These are phyloP conservation scores for Cylindricascospora bacillispora DNA, from an alignment of 1,139 yeast genomes.

Conservation along the genomic window DNA sequence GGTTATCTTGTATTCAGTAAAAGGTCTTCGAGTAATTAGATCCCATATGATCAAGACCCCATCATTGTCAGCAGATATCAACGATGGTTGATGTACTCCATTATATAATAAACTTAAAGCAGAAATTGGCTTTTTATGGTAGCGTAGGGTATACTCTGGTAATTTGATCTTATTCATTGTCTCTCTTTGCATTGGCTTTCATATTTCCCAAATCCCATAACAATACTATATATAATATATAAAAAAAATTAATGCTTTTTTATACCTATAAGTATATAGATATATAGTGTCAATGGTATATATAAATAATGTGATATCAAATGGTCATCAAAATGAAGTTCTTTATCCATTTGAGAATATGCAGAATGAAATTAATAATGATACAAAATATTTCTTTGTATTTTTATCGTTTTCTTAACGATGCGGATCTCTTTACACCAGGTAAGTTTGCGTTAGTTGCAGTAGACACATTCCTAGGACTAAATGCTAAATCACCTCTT, in stretches of 20 bases:
- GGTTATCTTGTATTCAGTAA: constrained; percentile 5
- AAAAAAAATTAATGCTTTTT: too few relatives aligned
- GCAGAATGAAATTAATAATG: too few relatives aligned
- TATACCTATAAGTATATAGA: too few relatives aligned
- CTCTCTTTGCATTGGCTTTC: too few relatives aligned
- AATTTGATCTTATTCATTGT: too few relatives aligned
- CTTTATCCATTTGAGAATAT: too few relatives aligned
- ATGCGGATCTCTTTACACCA: constrained; percentile 20
- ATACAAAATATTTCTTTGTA: too few relatives aligned
- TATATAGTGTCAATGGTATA: too few relatives aligned
- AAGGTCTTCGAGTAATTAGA: constrained; percentile 19
- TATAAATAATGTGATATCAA: too few relatives aligned
- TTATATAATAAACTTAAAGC: constrained; percentile 4
- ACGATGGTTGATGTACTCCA: constrained; percentile 6
- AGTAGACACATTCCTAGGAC: constrained; percentile 3
- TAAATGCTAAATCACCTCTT: not conserved
- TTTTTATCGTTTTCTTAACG: constrained; percentile 10
- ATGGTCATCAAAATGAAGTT: too few relatives aligned
- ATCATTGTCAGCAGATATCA: constrained; percentile 19
- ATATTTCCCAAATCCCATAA: too few relatives aligned
- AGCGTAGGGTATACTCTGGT: constrained; percentile 11
- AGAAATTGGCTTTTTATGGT: constrained; percentile 11
- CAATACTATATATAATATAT: too few relatives aligned
- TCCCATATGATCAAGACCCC: constrained; percentile 21
- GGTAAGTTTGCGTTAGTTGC: constrained; percentile 15